A percentile compares a stretch with the other conserved stretches of the same genome.
These are phyloP conservation scores for Triticum urartu DNA, from an alignment of 176 grass and related monocot genomes.

Conservation along the genomic window DNA sequence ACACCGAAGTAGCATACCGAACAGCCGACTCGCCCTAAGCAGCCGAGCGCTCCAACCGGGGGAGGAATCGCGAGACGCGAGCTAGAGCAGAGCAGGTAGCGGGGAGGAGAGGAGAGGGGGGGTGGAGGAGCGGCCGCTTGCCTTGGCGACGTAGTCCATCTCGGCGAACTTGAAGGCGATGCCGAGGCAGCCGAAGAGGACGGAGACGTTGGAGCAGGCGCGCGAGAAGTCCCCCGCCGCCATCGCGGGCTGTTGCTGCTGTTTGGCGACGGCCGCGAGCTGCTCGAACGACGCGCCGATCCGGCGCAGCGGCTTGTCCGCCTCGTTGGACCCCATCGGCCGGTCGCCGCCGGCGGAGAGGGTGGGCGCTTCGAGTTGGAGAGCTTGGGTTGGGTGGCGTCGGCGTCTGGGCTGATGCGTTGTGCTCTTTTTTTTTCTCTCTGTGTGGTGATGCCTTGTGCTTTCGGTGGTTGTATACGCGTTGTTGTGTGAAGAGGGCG, in stretches of 20 bases:
- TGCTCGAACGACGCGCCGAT: conserved; percentile 79
- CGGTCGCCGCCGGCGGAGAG: neutral
- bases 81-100: neutral
- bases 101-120: neutral
- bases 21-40: neutral
- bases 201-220: conserved; percentile 84
- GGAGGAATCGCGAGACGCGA: neutral
- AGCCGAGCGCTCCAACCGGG: neutral
- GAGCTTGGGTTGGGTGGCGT: neutral
- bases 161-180: conserved; percentile 98
- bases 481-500: neutral
- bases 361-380: neutral
- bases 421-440: neutral
- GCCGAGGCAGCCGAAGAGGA: conserved; percentile 91
- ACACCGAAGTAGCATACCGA: neutral
- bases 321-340: conserved; percentile 45
- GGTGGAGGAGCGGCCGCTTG: neutral
- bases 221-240: conserved; percentile 62
- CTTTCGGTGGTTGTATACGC: conserved; percentile 24
- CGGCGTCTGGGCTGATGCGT: neutral
- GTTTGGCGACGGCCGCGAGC: conserved; percentile 45
- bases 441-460: neutral
- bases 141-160: conserved; percentile 98
- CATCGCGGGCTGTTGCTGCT: conserved; percentile 34
- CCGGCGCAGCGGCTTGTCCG: conserved; percentile 67